Evolutionary conservation across 2,329 filamentous ascomycete genomes (phyloP).

Genomic region (Leptographium wingfieldii): DNA sequence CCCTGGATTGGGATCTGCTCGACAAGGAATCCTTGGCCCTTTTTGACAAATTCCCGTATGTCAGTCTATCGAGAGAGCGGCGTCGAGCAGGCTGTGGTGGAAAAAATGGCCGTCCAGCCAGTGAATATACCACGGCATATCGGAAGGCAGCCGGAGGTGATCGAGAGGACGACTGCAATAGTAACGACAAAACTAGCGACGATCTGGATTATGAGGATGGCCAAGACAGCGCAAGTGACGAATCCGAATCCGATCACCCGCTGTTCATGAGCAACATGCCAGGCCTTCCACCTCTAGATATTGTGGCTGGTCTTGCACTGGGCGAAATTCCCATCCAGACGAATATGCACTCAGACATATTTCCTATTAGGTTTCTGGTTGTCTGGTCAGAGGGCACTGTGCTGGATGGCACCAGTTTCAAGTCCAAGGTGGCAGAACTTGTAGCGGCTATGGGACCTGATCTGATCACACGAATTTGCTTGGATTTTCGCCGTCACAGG

Average conservation of each 20-base stretch:
- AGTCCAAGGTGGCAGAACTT: slow-evolving; percentile 53
- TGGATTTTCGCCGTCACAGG: slow-evolving; percentile 34
- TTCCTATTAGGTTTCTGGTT: slow-evolving; percentile 38
- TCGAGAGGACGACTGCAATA: neutral
- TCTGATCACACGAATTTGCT: slow-evolving; percentile 39
- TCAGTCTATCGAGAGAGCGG: slow-evolving; percentile 28
- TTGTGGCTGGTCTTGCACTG: slow-evolving; percentile 43
- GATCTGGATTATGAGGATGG: neutral
- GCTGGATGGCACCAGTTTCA: slow-evolving; percentile 37
- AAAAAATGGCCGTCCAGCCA: slow-evolving; percentile 1
- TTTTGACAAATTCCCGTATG: slow-evolving; percentile 43
- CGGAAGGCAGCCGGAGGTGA: neutral
- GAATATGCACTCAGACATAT: slow-evolving; percentile 23
- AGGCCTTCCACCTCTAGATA: slow-evolving; percentile 43
- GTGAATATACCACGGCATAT: neutral
- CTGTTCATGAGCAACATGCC: slow-evolving; percentile 55
- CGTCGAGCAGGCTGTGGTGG: slow-evolving; percentile 13
- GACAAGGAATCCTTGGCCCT: slow-evolving; percentile 35
- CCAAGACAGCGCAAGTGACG: slow-evolving; percentile 12
- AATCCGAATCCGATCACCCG: slow-evolving; percentile 17
- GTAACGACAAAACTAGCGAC: neutral
- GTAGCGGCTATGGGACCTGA: slow-evolving; percentile 53
- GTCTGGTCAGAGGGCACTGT: slow-evolving; percentile 45
- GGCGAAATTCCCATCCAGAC: slow-evolving; percentile 45
- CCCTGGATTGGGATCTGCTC: slow-evolving; percentile 48